phyloP scores from a whole-genome alignment of 305 asterid genomes.

The Solanum hybrid region DNA sequence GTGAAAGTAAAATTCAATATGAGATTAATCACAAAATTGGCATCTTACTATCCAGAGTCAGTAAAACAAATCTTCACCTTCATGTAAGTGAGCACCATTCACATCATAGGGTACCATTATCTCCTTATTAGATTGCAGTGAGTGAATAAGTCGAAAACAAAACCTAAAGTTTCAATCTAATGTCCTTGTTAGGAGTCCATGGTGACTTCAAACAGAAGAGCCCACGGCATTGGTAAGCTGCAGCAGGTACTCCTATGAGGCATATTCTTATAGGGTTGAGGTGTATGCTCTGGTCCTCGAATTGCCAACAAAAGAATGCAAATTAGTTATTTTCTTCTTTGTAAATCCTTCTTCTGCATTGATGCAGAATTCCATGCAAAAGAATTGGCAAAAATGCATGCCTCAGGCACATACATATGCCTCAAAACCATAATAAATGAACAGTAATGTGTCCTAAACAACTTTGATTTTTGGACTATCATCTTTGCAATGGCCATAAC shows the following conservation, averaged over 20 bases:
- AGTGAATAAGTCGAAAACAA: background rate
- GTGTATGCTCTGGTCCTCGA: background rate
- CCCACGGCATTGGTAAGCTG: background rate
- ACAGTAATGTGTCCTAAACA: background rate
- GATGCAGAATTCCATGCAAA: background rate
- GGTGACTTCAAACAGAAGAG: background rate
- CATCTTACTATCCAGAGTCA: background rate
- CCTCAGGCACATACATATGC: background rate
- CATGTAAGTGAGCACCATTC: background rate
- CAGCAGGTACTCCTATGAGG: background rate
- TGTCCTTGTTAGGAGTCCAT: background rate
- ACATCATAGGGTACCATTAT: background rate
- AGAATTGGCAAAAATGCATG: background rate
- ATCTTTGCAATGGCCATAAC: background rate
- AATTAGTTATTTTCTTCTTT: background rate
- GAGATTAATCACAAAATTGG: background rate
- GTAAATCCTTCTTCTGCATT: background rate
- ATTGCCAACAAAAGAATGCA: background rate
- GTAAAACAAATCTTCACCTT: background rate
- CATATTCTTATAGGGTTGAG: background rate
- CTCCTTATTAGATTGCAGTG: background rate
- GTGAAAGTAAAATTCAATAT: background rate
- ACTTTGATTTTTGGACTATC: background rate
- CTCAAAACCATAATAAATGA: background rate
- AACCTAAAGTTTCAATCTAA: background rate